These are phyloP conservation scores for Mycena galericulata DNA, from an alignment of 768 basidiomycete genomes.

Conservation along the genomic window DNA sequence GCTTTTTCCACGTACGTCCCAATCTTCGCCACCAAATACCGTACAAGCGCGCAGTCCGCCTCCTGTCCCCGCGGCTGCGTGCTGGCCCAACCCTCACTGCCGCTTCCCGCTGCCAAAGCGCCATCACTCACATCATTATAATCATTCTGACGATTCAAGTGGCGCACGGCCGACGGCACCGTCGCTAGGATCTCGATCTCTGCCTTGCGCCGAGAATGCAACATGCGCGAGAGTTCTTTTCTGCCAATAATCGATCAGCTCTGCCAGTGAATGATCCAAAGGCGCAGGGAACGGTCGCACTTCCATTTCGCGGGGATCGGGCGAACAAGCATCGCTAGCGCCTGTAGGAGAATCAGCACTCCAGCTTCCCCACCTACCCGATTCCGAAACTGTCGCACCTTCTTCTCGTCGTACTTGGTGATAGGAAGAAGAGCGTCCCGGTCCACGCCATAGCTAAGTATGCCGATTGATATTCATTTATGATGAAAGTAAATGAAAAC, in stretches of 20 bases:
- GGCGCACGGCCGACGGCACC: not conserved
- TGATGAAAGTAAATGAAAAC: not conserved
- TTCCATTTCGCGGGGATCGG: slow-evolving; percentile 75
- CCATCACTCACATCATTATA: too few relatives aligned
- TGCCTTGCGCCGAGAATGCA: slow-evolving; percentile 88
- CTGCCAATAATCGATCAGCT: slow-evolving; percentile 61
- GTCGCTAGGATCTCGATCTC: slow-evolving; percentile 84
- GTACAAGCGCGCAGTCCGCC: slow-evolving; percentile 38
- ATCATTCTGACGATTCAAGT: too few relatives aligned
- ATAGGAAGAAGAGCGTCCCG: slow-evolving; percentile 76
- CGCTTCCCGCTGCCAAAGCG: not conserved
- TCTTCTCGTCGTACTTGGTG: slow-evolving; percentile 77
- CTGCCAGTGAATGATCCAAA: too few relatives aligned
- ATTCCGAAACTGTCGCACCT: slow-evolving; percentile 56
- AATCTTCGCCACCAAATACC: slow-evolving; percentile 43
- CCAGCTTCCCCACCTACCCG: too few relatives aligned
- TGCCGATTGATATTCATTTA: not conserved
- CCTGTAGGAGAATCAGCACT: slow-evolving; percentile 53
- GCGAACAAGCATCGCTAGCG: slow-evolving; percentile 69
- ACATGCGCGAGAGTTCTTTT: slow-evolving; percentile 83
- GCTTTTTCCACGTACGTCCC: slow-evolving; percentile 26
- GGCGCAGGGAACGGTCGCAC: slow-evolving; percentile 50
- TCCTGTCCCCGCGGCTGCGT: slow-evolving; percentile 24
- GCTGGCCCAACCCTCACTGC: not conserved
- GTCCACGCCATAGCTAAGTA: slow-evolving; percentile 73